Conservation (phyloP, 1,284 basidiomycete genomes). For the Tetrapyrgos nigripes region DNA sequence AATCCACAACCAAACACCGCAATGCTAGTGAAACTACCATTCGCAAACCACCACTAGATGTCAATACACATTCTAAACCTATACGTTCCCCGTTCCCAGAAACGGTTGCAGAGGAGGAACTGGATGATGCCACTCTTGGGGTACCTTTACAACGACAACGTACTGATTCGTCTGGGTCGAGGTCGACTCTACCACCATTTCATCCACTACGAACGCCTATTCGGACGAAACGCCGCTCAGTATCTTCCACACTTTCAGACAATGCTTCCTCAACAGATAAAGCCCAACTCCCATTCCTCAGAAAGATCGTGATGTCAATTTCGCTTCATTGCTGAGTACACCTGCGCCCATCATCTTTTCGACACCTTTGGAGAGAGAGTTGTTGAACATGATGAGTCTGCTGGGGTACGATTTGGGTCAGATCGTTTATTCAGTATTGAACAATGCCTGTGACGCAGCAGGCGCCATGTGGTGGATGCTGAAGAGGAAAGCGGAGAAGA, state of each 20-base stretch:
- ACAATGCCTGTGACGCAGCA: conserved; percentile 91
- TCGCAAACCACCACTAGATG: conserved; percentile 38
- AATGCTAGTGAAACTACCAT: conserved; percentile 63
- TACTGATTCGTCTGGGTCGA: conserved; percentile 39
- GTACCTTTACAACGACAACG: conserved; percentile 28
- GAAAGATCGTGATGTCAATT: conserved; percentile 57
- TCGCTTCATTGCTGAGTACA: conserved; percentile 72
- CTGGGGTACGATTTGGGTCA: conserved; percentile 95
- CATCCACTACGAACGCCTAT: conserved; percentile 86
- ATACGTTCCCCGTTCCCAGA: conserved; percentile 42
- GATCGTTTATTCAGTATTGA: conserved; percentile 91
- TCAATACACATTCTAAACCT: conserved; percentile 32
- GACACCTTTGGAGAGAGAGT: conserved; percentile 79
- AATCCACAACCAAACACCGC: conserved; percentile 42
- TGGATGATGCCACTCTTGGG: conserved; percentile 21
- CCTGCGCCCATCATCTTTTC: conserved; percentile 86
- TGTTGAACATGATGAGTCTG: conserved; percentile 77
- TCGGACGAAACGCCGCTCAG: conserved; percentile 92
- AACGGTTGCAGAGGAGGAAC: conserved; percentile 55
- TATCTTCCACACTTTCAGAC: conserved; percentile 80
- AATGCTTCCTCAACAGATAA: conserved; percentile 46
- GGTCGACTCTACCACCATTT: conserved; percentile 52
- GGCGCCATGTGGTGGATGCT: conserved; percentile 98
- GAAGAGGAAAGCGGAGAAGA: conserved; percentile 78
- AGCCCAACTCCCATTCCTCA: conserved; percentile 47